Base-by-base conservation (phyloP, 139 green algal species). In the Haematococcus lacustris region DNA sequence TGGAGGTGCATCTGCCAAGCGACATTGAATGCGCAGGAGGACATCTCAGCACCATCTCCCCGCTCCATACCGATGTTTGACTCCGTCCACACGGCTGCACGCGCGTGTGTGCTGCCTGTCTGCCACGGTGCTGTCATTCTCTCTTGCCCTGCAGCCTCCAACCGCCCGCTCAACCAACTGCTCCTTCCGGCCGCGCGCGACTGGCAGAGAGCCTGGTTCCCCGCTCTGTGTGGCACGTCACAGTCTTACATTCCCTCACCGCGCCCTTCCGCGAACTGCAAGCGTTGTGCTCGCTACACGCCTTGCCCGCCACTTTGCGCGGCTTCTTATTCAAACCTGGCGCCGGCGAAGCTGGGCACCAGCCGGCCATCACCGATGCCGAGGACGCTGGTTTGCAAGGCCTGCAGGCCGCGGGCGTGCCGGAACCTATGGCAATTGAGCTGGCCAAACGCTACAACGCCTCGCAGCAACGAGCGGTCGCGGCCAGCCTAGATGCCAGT, bases 381-480 rank as follows among this genome's bases (percentile, higher is more conserved):
- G 13, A 35, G 17, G 21, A 35, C 23, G 23, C 9, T 35, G 53
- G 17, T 64, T 4, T 23, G 53, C 26, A 35, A 26, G 23, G 21
- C 13, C 53, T 9, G 26, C 21, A 30, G 53, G 17, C 53, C 23
- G 53, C 53, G 33, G 53, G 53, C 13, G 23, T 64, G 53, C 53
- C 53, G 23, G 26, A 35, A 26, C 21, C 53, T 26, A 64, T 64
- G 53, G 23, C 23, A 7, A 4, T 35, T 9, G 53, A 21, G 23
- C 53, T 64, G 53, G 21, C 13, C 21, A 4, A 64, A 26, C 30
- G 4, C 0, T 91, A 85, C 77, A 92, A 93, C 66, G 17, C 47
- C 3, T 86, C 82, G n/a, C 88, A 93, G 82, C 79, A 82, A 39
- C 43, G 53, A 3, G 88, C 85, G 13, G 81, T 92, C 9, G 82